These are phyloP conservation scores for Podochytrium sp. DNA, from an alignment of 192 early-diverging fungal species.

Conservation along the genomic window DNA sequence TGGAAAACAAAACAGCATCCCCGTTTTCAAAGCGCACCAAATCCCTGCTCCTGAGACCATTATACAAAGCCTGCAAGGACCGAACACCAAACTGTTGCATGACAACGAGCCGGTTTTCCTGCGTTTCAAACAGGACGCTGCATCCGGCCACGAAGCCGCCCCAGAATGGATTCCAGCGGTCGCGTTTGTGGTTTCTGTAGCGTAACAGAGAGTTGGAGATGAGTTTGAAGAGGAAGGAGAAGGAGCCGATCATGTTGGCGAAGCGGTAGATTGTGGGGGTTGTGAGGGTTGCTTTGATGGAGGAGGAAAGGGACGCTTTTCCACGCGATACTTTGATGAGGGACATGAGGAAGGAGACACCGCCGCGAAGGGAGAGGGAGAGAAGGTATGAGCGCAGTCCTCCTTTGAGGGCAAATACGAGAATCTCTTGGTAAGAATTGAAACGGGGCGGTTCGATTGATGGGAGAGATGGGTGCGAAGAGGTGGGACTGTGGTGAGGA, in stretches of 20 bases:
- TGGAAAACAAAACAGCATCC: slow-evolving; percentile 49
- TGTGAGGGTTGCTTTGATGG: slow-evolving; percentile 61
- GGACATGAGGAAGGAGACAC: slow-evolving; percentile 58
- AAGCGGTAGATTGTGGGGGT: slow-evolving; percentile 62
- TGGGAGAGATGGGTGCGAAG: too few species aligned
- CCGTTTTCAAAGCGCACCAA: slow-evolving; percentile 47
- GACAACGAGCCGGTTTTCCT: slow-evolving; percentile 42
- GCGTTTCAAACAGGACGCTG: slow-evolving; percentile 47
- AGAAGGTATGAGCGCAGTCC: slow-evolving; percentile 56
- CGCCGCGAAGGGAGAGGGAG: slow-evolving; percentile 57
- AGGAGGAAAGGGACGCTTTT: slow-evolving; percentile 43
- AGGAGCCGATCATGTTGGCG: slow-evolving; percentile 76
- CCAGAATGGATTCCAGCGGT: slow-evolving; percentile 17
- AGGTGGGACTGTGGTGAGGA: too few species aligned
- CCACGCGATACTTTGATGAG: slow-evolving; percentile 49
- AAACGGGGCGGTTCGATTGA: slow-evolving; percentile 1
- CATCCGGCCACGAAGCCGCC: slow-evolving; percentile 48
- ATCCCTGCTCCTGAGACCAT: slow-evolving; percentile 43
- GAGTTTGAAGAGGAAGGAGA: slow-evolving; percentile 75
- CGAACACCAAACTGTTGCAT: slow-evolving; percentile 48
- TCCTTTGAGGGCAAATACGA: slow-evolving; percentile 54
- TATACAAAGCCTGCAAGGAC: slow-evolving; percentile 36
- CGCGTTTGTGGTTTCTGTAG: background rate
- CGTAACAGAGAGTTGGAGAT: slow-evolving; percentile 63
- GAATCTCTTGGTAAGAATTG: slow-evolving; percentile 22